A percentile compares a stretch with the other conserved stretches of the same genome.
phyloP scores from a whole-genome alignment of 306 rosid genomes.

The Vigna hirtella region DNA sequence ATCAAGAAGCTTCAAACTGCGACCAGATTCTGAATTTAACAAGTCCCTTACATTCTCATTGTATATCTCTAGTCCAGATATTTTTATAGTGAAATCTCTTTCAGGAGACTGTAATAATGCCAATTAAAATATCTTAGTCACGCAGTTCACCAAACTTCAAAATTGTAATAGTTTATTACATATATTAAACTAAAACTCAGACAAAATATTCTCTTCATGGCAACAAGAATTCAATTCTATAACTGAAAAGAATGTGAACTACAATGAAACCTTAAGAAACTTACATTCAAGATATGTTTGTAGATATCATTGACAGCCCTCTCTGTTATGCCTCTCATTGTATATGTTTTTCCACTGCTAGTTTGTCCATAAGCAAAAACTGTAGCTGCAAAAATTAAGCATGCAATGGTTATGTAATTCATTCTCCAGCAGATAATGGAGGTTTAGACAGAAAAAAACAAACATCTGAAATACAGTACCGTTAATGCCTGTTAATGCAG shows the following conservation, averaged over 20 bases:
- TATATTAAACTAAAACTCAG: not conserved
- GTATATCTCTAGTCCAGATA: conserved; percentile 97
- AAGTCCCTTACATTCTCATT: conserved; percentile 96
- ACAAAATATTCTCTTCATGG: conserved; percentile 22
- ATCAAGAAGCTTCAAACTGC: conserved; percentile 88
- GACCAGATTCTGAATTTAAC: conserved; percentile 90
- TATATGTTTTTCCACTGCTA: conserved; percentile 98
- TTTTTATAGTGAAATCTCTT: conserved; percentile 82
- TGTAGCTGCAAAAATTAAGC: conserved; percentile 70
- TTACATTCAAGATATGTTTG: conserved; percentile 83
- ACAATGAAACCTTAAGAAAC: conserved; percentile 31
- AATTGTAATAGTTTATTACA: conserved; percentile 6
- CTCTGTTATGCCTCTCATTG: conserved; percentile 99
- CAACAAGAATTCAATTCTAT: conserved; percentile 12
- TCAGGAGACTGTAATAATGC: conserved; percentile 77
- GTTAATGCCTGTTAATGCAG: conserved; percentile 93
- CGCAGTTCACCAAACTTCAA: not conserved
- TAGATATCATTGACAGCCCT: conserved; percentile 96
- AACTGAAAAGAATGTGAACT: not conserved
- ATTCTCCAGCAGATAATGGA: not conserved
- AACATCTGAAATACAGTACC: conserved; percentile 55
- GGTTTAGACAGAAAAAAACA: not conserved
- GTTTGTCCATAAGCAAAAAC: conserved; percentile 99
- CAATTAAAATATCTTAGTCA: conserved; percentile 38
- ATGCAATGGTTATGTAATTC: conserved; percentile 24